Base-by-base conservation (phyloP, 805 yeast genomes). In the Yamadazyma ubonensis region DNA sequence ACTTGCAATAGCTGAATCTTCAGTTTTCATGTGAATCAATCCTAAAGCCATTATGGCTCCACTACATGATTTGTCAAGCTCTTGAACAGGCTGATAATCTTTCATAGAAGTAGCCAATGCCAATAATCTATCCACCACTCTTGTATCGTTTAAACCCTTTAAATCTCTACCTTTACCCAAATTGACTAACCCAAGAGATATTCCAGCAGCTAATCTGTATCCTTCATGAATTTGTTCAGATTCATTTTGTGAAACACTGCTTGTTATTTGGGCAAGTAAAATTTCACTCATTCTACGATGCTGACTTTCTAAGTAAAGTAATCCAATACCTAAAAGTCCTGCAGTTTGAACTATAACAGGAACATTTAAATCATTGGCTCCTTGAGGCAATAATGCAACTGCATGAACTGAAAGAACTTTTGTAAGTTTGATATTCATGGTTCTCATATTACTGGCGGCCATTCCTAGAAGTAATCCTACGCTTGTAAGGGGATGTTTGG, bases 371-470 rank as follows among this genome's bases (percentile, higher is more conserved):
- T 89, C 95, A 32, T 83, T 84, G 0, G 97, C 89, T 0, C 97
- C 97, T 9, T 78, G 78, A 0, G 99, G 99, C 19, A 95, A 67
- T 23, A 93, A 63, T 0, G 97, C 96, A 10, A 85, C 89, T 10
- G 93, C 86, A 59, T 93, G 99, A 12, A 93, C 96, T 5, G 96
- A 83, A 29, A 93, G 65, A 0, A 93, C 96, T 54, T 89, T 91
- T 0, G 96, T 88, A 33, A 93, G 66, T 51, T 88, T 89, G 32
- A 81, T 70, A 64, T 93, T 90, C 87, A 85, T 85, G 0, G 90
- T 70, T 2, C 97, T 90, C 49, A 71, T 71, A 43, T 81, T 67
- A 60, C 96, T 86, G 0, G 96, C 96, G 14, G 96, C 80, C 87
- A 91, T 83, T 1, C 99, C 99, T 12, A 93, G 62, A 25, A 93